Evolutionary conservation across 1,284 basidiomycete species (phyloP).

Genomic region (Hemileia vastatrix): DNA sequence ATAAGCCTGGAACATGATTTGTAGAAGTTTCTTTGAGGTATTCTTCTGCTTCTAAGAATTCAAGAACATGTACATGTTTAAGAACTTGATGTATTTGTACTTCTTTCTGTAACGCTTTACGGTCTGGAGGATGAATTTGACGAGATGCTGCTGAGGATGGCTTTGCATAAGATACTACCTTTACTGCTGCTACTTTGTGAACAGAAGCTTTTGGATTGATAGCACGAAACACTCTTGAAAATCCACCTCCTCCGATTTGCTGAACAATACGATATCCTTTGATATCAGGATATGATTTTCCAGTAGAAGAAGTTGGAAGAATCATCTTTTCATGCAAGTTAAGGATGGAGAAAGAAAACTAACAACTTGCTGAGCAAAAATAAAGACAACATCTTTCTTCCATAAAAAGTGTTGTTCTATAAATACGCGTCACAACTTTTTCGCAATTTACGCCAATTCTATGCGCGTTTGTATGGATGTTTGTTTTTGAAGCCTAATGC

Average conservation of each 20-base stretch:
- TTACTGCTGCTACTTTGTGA: conserved; percentile 49
- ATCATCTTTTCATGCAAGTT: too few species aligned
- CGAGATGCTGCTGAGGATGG: conserved; percentile 32
- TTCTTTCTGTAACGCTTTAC: conserved; percentile 80
- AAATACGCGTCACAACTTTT: too few species aligned
- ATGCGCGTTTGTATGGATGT: too few species aligned
- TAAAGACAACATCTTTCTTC: too few species aligned
- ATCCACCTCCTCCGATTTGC: conserved; percentile 72
- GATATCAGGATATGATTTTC: conserved; percentile 38
- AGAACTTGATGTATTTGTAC: conserved; percentile 77
- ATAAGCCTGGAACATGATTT: conserved; percentile 64
- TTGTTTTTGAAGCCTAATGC: too few species aligned
- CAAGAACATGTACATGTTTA: conserved; percentile 70
- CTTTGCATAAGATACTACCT: conserved; percentile 49
- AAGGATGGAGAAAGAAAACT: too few species aligned
- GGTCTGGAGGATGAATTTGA: conserved; percentile 41
- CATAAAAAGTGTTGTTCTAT: too few species aligned
- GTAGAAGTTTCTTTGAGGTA: conserved; percentile 50
- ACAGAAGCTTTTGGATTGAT: conserved; percentile 49
- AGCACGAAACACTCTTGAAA: conserved; percentile 73
- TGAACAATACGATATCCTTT: conserved; percentile 62
- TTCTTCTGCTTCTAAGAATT: conserved; percentile 68
- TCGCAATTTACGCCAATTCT: too few species aligned
- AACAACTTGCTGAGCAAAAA: too few species aligned
- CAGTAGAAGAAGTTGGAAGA: too few species aligned